Evolutionary conservation across 306 rosid species (phyloP), one percentile per base, ranked within the genome.

Genomic region (Sphenostylis stenocarpa): DNA sequence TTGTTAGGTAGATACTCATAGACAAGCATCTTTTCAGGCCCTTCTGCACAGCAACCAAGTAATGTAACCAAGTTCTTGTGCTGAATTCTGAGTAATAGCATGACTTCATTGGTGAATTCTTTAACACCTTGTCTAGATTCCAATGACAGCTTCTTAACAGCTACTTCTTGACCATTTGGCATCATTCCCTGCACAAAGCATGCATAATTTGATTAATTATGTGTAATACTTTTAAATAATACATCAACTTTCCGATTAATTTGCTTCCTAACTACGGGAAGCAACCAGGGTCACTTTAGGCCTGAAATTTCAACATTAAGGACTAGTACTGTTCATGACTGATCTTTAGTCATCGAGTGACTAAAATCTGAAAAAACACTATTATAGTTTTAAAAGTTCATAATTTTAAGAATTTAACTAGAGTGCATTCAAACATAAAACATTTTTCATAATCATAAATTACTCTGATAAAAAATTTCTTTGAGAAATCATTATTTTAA

Each of bases 21-120:
- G 17, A 94, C 94, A 77, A 94, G 96, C 97, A 94, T 94, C 85
- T 94, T 94, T 80, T 94, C 97, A 19, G 96, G 93, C 51, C 96
- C 98, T 88, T 94, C 96, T 13, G 87, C 86, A 75, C 97, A 94
- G 44, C 98, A 94, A 26, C 98, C 98, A 16, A 88, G 55, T 57
- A 94, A 80, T 3, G 60, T 86, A 43, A 94, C 96, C 86, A 94
- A 79, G 82, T 94, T 91, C 79, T 82, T 87, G 85, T 94, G 98
- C 87, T 94, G 98, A 81, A 87, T 73, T 85, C 65, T 90, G 7
- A 91, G 89, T 67, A 94, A 78, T 79, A 94, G 85, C 75, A 79
- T 85, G 74, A 91, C 93, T 85, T 94, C 98, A 69, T 94, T 94
- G 20, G 89, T 91, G 77, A 94, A 94, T 79, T 94, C 97, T 75